A percentile compares a stretch with the other conserved stretches of the same genome.
Evolutionary conservation across 2,329 filamentous ascomycete species (phyloP).

Genomic region (Fonsecaea multimorphosa): DNA sequence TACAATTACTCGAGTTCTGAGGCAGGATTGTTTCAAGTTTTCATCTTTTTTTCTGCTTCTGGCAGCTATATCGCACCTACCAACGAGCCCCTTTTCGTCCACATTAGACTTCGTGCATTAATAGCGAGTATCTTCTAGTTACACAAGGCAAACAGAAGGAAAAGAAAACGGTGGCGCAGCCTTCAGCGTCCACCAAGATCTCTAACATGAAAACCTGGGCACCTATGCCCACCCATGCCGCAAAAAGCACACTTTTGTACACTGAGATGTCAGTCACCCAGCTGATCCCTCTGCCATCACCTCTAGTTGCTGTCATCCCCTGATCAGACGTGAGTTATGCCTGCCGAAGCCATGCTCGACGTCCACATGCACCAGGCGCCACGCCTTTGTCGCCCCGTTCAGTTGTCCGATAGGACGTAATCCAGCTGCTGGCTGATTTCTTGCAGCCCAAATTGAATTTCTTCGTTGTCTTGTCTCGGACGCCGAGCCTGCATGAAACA

Average conservation of each 20-base stretch:
- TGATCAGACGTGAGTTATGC: not conserved
- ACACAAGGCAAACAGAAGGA: conserved; percentile 29
- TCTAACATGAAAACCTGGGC: not conserved
- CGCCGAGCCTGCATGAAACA: not conserved
- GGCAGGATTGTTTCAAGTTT: not conserved
- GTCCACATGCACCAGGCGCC: not conserved
- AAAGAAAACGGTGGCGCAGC: not conserved
- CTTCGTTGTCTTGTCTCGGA: conserved; percentile 12
- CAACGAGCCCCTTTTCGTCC: conserved; percentile 3
- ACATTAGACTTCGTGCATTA: conserved; percentile 32
- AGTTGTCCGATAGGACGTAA: not conserved
- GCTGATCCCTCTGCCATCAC: not conserved
- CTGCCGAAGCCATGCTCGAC: not conserved
- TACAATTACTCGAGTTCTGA: not conserved
- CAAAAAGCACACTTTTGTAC: conserved; percentile 3
- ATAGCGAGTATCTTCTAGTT: conserved; percentile 31
- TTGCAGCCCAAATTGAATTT: not conserved
- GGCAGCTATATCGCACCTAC: conserved; percentile 10
- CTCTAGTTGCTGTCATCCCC: not conserved
- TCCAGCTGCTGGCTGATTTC: conserved; percentile 3
- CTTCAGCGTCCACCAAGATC: not conserved
- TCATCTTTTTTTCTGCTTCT: conserved; percentile 14
- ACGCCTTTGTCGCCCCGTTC: not conserved
- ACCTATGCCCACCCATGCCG: not conserved
- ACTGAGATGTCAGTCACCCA: not conserved